Evolutionary conservation across 345 rosid species (phyloP).

Genomic region (Salix viminalis): DNA sequence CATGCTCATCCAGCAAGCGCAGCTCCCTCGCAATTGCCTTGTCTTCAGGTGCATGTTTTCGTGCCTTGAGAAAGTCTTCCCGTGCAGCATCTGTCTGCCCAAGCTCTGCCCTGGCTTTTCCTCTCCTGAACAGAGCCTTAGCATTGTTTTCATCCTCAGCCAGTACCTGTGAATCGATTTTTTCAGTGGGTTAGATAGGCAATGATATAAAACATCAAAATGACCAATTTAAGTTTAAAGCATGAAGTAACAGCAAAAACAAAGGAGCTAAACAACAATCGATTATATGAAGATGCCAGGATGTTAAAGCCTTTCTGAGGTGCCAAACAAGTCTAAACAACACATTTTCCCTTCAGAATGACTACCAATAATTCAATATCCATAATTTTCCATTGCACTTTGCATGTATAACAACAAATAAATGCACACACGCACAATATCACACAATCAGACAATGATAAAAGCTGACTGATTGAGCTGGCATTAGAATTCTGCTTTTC

Average conservation of each 20-base stretch:
- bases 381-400: not conserved
- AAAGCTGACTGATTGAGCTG: not conserved
- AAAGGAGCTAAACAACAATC: not conserved
- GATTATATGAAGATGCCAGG: not conserved
- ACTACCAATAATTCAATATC: not conserved
- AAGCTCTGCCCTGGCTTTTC: constrained; percentile 83
- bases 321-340: not conserved
- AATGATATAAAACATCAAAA: not conserved
- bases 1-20: constrained; percentile 67
- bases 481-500: not conserved
- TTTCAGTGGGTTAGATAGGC: not conserved
- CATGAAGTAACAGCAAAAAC: not conserved
- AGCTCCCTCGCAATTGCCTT: constrained; percentile 75
- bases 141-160: constrained; percentile 83
- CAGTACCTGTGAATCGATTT: constrained; percentile 50
- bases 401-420: not conserved
- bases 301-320: not conserved
- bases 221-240: not conserved
- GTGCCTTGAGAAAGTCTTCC: constrained; percentile 78
- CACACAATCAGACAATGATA: not conserved
- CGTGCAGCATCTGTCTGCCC: constrained; percentile 90
- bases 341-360: not conserved
- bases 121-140: constrained; percentile 88
- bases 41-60: constrained; percentile 77
- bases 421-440: not conserved